Conservation (phyloP, 306 rosid genomes). For the Lotus japonicus region DNA sequence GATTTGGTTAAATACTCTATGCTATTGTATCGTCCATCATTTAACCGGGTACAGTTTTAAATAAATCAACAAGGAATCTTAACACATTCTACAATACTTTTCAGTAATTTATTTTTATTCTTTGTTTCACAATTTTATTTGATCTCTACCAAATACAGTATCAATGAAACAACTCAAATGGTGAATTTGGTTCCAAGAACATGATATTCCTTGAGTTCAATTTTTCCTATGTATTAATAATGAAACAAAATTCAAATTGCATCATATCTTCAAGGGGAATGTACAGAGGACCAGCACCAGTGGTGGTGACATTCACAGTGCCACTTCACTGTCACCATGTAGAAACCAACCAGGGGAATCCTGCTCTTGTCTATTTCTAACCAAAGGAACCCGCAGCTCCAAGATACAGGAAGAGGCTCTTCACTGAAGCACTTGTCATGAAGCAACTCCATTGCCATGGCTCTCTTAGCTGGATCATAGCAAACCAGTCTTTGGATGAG, state of each 20-base stretch:
- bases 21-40: too few species aligned
- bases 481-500: conserved; percentile 50
- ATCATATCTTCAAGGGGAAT: background rate
- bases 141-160: conserved; percentile 1
- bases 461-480: conserved; percentile 71
- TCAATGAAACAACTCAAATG: background rate
- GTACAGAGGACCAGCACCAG: too few species aligned
- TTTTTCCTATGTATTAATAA: background rate
- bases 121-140: background rate
- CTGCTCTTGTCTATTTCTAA: conserved; percentile 32
- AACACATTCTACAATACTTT: background rate
- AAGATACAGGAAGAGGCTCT: conserved; percentile 61
- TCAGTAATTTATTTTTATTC: background rate
- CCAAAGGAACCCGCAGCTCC: conserved; percentile 49
- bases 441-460: conserved; percentile 62
- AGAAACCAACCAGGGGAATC: conserved; percentile 32
- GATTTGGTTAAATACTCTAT: too few species aligned
- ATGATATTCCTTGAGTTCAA: conserved; percentile 19
- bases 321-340: conserved; percentile 24
- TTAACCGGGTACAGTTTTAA: too few species aligned
- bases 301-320: too few species aligned
- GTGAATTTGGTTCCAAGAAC: conserved; percentile 7
- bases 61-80: too few species aligned
- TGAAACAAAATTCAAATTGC: background rate
- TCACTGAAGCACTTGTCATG: conserved; percentile 60